These are phyloP conservation scores for Candida loeiensis DNA, from an alignment of 805 yeast genomes.

Conservation along the genomic window DNA sequence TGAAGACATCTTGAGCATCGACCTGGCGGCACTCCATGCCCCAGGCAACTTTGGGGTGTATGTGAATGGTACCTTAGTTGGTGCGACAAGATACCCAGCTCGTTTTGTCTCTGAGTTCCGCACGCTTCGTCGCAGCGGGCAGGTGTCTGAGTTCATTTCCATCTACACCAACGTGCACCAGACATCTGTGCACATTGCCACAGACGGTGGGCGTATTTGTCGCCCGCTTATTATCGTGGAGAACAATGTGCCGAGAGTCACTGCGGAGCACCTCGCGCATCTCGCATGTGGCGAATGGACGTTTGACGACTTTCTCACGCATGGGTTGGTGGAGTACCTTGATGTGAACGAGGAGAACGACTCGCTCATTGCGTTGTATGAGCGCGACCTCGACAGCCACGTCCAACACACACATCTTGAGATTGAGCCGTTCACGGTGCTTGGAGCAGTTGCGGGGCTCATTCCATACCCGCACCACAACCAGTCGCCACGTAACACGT, in stretches of 20 bases:
- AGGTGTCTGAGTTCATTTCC: conserved; percentile 84
- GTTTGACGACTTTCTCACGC: conserved; percentile 85
- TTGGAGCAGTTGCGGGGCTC: conserved; percentile 90
- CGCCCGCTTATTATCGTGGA: conserved; percentile 90
- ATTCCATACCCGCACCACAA: conserved; percentile 92
- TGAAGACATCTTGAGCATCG: conserved; percentile 77
- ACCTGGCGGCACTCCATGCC: conserved; percentile 77
- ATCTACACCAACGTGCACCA: conserved; percentile 89
- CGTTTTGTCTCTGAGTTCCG: conserved; percentile 79
- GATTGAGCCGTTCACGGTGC: conserved; percentile 89
- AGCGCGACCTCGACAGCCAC: conserved; percentile 37
- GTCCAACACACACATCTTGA: conserved; percentile 74
- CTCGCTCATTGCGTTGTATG: conserved; percentile 45
- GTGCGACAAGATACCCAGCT: conserved; percentile 84
- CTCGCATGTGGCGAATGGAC: conserved; percentile 67
- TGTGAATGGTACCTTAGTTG: conserved; percentile 91
- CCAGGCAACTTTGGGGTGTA: conserved; percentile 79
- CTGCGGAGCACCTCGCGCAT: conserved; percentile 60
- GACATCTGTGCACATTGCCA: conserved; percentile 91
- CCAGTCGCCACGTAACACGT: conserved; percentile 89
- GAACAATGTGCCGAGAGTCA: conserved; percentile 65
- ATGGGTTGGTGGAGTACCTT: conserved; percentile 89
- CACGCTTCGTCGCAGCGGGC: conserved; percentile 75
- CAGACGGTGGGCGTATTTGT: conserved; percentile 98
- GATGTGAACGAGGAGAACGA: conserved; percentile 59